These are phyloP conservation scores for Dorcoceras hygrometricum DNA, from an alignment of 257 asterid species.

Conservation along the genomic window DNA sequence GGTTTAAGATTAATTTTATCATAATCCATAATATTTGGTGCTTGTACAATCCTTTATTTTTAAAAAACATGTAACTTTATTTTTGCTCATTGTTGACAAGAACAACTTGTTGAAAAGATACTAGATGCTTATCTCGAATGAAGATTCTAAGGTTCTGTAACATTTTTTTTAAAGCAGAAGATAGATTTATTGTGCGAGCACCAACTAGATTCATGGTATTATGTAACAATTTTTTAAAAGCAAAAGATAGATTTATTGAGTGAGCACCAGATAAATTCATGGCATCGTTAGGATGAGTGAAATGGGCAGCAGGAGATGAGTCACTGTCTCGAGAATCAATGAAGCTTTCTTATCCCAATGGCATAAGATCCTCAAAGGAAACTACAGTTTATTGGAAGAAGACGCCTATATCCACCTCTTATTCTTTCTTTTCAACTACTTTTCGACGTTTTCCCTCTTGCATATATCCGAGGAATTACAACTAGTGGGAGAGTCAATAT, in stretches of 20 bases:
- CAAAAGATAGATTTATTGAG: background rate
- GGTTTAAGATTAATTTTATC: no score
- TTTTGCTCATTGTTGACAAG: background rate
- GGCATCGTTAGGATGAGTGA: background rate
- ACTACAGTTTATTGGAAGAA: background rate
- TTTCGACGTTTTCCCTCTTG: background rate
- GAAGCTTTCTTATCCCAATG: constrained; percentile 4
- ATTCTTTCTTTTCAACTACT: background rate
- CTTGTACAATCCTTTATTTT: no score
- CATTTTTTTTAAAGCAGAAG: background rate
- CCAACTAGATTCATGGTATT: background rate
- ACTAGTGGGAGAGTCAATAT: no score
- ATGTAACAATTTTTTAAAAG: no score
- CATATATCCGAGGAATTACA: background rate
- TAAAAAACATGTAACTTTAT: background rate
- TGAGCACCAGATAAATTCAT: background rate
- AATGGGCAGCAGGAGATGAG: background rate
- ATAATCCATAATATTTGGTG: no score
- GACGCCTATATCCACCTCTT: background rate
- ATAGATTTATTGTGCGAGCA: background rate
- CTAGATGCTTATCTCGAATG: no score
- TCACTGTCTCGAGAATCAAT: background rate
- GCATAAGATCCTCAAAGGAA: constrained; percentile 5
- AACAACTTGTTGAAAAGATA: background rate
- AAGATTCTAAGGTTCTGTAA: no score